Evolutionary conservation across 352 stramenopile species (phyloP).

Genomic region (Thraustochytrium striatum): DNA sequence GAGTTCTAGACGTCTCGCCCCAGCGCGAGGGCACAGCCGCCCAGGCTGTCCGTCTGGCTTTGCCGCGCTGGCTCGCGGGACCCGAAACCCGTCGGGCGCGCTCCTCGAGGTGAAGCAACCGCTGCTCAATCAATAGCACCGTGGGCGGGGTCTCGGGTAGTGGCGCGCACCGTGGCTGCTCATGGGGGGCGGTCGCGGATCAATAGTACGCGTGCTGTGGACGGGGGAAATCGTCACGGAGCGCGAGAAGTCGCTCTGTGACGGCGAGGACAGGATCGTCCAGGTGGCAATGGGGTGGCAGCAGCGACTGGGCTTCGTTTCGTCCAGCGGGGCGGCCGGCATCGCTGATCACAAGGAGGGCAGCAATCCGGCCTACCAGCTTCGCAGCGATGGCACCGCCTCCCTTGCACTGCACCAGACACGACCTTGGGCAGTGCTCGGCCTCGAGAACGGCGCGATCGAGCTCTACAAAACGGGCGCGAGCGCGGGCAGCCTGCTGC

Average conservation of each 20-base stretch:
- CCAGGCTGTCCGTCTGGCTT: not conserved
- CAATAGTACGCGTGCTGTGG: conserved; percentile 22
- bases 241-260: not conserved
- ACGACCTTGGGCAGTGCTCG: conserved; percentile 4
- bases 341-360: not conserved
- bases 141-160: conserved; percentile 3
- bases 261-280: conserved; percentile 1
- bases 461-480: not conserved
- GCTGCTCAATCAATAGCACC: conserved; percentile 16
- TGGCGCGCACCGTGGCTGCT: conserved; percentile 25
- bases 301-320: conserved; percentile 26
- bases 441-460: not conserved
- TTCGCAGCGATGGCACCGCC: not conserved
- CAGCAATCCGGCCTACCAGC: not conserved
- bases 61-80: not conserved
- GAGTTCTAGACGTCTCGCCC: conserved; percentile 1
- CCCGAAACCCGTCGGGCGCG: not conserved
- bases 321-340: not conserved
- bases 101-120: not conserved
- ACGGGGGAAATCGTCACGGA: conserved; percentile 27
- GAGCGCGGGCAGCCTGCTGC: not conserved
- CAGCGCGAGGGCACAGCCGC: not conserved
- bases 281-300: not conserved
- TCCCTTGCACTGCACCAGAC: conserved; percentile 6
- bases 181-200: conserved; percentile 6